A percentile compares a stretch with the other conserved stretches of the same genome.
phyloP scores from a whole-genome alignment of 352 stramenopile species.

The Nothophytophthora sp. region DNA sequence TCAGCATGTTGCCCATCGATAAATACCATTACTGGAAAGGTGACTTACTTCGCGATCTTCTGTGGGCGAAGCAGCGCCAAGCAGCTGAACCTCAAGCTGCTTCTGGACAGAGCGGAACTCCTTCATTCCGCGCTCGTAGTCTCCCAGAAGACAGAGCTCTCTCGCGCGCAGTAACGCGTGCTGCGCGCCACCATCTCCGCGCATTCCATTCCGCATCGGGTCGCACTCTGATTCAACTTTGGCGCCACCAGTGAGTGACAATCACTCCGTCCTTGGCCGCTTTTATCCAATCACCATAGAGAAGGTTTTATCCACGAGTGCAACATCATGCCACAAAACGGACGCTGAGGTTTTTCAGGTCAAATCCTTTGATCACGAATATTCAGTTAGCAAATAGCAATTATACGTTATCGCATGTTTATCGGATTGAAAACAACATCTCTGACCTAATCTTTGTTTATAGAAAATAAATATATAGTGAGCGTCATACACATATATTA shows the following conservation, averaged over 20 bases:
- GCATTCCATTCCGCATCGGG: background rate
- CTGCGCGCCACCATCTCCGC: conserved; percentile 1
- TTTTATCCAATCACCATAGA: conserved; percentile 1
- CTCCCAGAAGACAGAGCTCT: conserved; percentile 65
- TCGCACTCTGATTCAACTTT: background rate
- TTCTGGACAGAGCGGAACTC: conserved; percentile 43
- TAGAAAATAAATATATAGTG: no score
- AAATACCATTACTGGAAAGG: no score
- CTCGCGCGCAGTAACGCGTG: conserved; percentile 49
- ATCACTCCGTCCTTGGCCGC: no score
- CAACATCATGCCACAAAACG: background rate
- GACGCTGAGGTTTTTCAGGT: conserved; percentile 7
- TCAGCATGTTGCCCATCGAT: no score
- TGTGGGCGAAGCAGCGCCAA: conserved; percentile 9
- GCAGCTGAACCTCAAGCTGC: conserved; percentile 33
- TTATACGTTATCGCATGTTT: background rate
- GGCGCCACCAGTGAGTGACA: conserved; percentile 1
- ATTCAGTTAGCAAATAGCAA: background rate
- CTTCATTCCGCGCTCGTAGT: conserved; percentile 51
- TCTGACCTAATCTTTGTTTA: no score
- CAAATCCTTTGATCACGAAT: background rate
- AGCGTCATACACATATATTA: no score
- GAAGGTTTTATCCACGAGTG: background rate
- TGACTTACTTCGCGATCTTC: conserved; percentile 37
- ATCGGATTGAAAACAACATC: background rate